Evolutionary conservation across 1,284 basidiomycete species (phyloP).

Genomic region (Ustilago loliicola): DNA sequence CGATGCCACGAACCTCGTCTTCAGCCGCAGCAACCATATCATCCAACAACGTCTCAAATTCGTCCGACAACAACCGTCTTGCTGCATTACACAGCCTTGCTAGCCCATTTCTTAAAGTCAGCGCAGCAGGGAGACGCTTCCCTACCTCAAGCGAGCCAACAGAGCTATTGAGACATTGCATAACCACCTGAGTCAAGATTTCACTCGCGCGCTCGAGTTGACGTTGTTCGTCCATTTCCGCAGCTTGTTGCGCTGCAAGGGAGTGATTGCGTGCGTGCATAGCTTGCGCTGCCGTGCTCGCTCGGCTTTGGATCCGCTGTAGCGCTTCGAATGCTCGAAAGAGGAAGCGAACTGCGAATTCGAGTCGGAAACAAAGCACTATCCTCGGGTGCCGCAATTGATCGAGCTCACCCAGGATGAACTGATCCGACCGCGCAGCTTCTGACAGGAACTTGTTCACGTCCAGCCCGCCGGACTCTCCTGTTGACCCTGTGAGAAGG

Average conservation of each 20-base stretch:
- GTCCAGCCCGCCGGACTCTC: conserved; percentile 9
- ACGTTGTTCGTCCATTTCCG: conserved; percentile 47
- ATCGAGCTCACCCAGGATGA: conserved; percentile 29
- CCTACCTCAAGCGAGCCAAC: conserved; percentile 28
- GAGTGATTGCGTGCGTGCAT: conserved; percentile 19
- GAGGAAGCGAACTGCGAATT: conserved; percentile 41
- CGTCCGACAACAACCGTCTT: conserved; percentile 33
- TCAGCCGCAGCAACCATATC: conserved; percentile 45
- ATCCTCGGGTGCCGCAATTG: conserved; percentile 26
- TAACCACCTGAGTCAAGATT: conserved; percentile 46
- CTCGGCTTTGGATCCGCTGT: conserved; percentile 35
- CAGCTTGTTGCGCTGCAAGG: conserved; percentile 25
- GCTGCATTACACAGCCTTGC: conserved; percentile 45
- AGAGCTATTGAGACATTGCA: conserved; percentile 46
- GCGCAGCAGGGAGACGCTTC: conserved; percentile 13
- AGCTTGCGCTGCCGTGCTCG: conserved; percentile 36
- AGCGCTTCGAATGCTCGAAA: conserved; percentile 36
- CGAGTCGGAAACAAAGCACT: conserved; percentile 41
- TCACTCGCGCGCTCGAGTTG: conserved; percentile 38
- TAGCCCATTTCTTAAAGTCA: conserved; percentile 36
- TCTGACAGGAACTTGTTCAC: conserved; percentile 23
- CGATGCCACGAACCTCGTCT: conserved; percentile 31
- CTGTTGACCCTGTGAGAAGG: conserved; percentile 8
- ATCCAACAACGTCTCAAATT: conserved; percentile 49
- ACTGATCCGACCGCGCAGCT: conserved; percentile 36